Conservation (phyloP, 2,329 filamentous ascomycete genomes). For the Didymella segeticola region DNA sequence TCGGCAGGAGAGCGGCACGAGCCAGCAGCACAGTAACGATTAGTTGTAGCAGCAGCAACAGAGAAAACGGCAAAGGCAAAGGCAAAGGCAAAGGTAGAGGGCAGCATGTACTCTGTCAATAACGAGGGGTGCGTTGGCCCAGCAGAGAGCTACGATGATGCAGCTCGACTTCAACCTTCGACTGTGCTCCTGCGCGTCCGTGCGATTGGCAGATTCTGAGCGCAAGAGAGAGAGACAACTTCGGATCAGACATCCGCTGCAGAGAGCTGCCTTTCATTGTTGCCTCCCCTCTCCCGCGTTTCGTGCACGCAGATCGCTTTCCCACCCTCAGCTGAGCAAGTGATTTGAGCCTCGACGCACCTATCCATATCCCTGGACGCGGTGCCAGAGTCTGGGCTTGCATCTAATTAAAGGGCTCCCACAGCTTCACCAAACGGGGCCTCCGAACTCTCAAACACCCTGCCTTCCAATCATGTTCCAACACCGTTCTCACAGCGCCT, state of each 20-base stretch:
- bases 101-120: too few relatives aligned
- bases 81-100: too few relatives aligned
- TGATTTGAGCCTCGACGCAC: slow-evolving; percentile 6
- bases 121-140: not conserved
- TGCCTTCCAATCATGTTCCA: slow-evolving; percentile 9
- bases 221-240: slow-evolving; percentile 7
- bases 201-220: slow-evolving; percentile 9
- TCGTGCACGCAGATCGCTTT: slow-evolving; percentile 1
- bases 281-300: not conserved
- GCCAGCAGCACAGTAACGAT: slow-evolving; percentile 1
- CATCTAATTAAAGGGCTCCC: slow-evolving; percentile 18
- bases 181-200: slow-evolving; percentile 4
- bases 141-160: slow-evolving; percentile 9
- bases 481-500: slow-evolving; percentile 1
- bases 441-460: slow-evolving; percentile 10
- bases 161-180: too few relatives aligned
- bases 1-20: slow-evolving; percentile 12
- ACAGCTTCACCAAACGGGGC: slow-evolving; percentile 8
- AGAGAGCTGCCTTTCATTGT: not conserved
- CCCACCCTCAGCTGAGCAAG: not conserved
- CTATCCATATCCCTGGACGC: not conserved
- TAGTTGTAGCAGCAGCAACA: not conserved
- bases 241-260: slow-evolving; percentile 6
- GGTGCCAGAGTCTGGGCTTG: slow-evolving; percentile 6
- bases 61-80: too few relatives aligned